These are phyloP conservation scores for Aspergillus proliferans DNA, from an alignment of 2,329 filamentous ascomycete species.

Conservation along the genomic window DNA sequence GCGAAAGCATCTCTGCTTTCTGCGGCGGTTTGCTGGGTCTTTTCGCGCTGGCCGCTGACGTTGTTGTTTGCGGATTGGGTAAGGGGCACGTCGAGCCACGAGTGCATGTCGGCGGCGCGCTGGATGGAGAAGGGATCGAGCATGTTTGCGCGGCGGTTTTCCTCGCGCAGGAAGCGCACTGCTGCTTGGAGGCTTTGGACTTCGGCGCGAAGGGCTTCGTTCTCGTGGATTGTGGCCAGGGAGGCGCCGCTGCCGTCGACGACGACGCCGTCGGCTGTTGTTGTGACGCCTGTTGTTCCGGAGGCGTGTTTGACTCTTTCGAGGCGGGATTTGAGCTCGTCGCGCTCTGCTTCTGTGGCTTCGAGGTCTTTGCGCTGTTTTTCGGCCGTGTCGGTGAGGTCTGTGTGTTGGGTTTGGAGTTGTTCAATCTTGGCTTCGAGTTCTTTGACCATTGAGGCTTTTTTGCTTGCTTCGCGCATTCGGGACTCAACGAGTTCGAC, in stretches of 20 bases:
- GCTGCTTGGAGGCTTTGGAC: slow-evolving; percentile 41
- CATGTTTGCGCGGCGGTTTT: slow-evolving; percentile 37
- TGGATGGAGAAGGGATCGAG: slow-evolving; percentile 39
- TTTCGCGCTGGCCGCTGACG: slow-evolving; percentile 22
- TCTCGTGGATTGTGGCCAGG: slow-evolving; percentile 37
- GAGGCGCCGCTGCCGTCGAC: slow-evolving; percentile 32
- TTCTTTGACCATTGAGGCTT: slow-evolving; percentile 51
- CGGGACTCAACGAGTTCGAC: slow-evolving; percentile 87
- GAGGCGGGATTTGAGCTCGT: slow-evolving; percentile 36
- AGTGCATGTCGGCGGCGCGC: slow-evolving; percentile 33
- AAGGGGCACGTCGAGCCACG: slow-evolving; percentile 40
- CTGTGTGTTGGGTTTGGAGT: slow-evolving; percentile 28
- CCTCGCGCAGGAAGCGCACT: slow-evolving; percentile 41
- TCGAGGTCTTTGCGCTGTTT: slow-evolving; percentile 33
- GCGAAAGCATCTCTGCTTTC: slow-evolving; percentile 39
- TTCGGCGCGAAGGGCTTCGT: slow-evolving; percentile 38
- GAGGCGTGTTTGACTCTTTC: slow-evolving; percentile 39
- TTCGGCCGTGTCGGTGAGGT: slow-evolving; percentile 28
- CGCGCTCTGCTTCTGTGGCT: slow-evolving; percentile 32
- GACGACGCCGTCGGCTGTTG: slow-evolving; percentile 32
- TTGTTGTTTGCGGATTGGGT: slow-evolving; percentile 13
- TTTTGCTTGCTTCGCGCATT: slow-evolving; percentile 75
- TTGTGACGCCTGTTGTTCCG: slow-evolving; percentile 29
- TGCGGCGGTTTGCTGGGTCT: slow-evolving; percentile 28
- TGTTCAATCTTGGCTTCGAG: slow-evolving; percentile 38